Conservation (phyloP, 495 filamentous ascomycete species). For the Podospora australis region DNA sequence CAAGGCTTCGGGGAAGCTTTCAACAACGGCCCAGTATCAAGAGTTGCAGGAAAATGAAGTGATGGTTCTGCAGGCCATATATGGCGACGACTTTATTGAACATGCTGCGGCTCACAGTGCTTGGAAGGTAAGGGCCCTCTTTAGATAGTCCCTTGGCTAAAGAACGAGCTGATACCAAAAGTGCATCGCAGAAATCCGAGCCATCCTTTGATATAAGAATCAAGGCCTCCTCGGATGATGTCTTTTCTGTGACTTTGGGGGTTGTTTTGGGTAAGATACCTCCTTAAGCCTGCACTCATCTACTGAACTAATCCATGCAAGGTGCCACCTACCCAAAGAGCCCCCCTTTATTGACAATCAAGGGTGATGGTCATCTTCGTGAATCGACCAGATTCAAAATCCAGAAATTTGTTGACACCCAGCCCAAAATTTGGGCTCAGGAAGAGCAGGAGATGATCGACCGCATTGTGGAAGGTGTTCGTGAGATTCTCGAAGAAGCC, state of each 20-base stretch:
- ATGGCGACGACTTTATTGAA: constrained; percentile 80
- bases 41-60: constrained; percentile 84
- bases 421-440: constrained; percentile 57
- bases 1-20: constrained; percentile 26
- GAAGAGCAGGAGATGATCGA: constrained; percentile 75
- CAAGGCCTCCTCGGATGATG: constrained; percentile 62
- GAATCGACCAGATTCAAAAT: constrained; percentile 61
- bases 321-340: constrained; percentile 93
- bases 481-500: constrained; percentile 84
- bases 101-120: constrained; percentile 65
- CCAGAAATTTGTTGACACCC: constrained; percentile 59
- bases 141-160: neutral
- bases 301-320: too few relatives aligned
- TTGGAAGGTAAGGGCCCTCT: constrained; percentile 63
- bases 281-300: too few relatives aligned
- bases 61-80: constrained; percentile 82
- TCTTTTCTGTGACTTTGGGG: constrained; percentile 53
- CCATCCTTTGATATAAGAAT: constrained; percentile 73
- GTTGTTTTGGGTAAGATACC: constrained; percentile 77
- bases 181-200: constrained; percentile 58
- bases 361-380: constrained; percentile 53
- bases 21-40: constrained; percentile 59
- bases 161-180: constrained; percentile 5
- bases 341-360: constrained; percentile 64
- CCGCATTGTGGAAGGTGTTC: constrained; percentile 72